These are phyloP conservation scores for Plasmodium berghei DNA, from an alignment of 169 alveolate species.

Conservation along the genomic window DNA sequence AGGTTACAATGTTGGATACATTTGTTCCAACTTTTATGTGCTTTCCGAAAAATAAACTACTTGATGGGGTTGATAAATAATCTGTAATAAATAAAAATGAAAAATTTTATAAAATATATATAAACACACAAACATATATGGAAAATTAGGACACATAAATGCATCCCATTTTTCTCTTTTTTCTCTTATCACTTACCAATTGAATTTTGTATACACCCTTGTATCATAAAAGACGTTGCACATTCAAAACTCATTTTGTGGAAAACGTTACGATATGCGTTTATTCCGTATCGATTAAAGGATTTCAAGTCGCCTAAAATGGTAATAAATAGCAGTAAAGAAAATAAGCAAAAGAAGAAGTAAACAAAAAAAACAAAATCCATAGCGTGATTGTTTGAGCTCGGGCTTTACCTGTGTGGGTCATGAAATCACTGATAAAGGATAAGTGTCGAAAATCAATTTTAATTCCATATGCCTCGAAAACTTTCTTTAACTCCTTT, in stretches of 20 bases:
- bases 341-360: neutral
- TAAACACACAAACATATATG: neutral
- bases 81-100: conserved; percentile 12
- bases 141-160: neutral
- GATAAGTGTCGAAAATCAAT: conserved; percentile 97
- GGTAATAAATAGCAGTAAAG: neutral
- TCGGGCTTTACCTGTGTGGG: conserved; percentile 91
- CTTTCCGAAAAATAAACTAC: conserved; percentile 69
- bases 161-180: neutral
- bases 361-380: no score
- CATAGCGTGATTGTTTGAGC: no score
- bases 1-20: conserved; percentile 35
- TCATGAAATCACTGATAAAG: conserved; percentile 97
- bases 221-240: conserved; percentile 47
- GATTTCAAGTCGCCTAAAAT: conserved; percentile 47
- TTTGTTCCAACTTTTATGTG: conserved; percentile 68
- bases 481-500: conserved; percentile 95
- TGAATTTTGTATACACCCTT: conserved; percentile 70
- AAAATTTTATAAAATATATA: neutral
- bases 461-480: conserved; percentile 96
- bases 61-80: conserved; percentile 57
- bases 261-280: conserved; percentile 37
- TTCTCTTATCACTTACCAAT: conserved; percentile 16
- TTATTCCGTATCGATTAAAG: conserved; percentile 50
- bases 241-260: conserved; percentile 74